These are phyloP conservation scores for Coniosporium tulheliwenetii DNA, from an alignment of 2,329 filamentous ascomycete species.

Conservation along the genomic window DNA sequence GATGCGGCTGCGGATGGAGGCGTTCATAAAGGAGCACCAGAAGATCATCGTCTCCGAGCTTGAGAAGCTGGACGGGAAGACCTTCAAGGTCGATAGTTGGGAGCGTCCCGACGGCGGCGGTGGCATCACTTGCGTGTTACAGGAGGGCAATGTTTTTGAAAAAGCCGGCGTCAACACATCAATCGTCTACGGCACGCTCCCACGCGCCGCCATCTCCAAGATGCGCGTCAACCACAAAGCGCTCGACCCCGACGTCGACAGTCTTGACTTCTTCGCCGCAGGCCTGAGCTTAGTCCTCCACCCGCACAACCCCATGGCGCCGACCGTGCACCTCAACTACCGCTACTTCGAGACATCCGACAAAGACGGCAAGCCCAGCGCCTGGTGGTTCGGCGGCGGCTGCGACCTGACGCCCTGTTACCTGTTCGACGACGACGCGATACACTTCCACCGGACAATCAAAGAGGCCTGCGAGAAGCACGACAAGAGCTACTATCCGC, in stretches of 20 bases:
- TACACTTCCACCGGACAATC: slow-evolving; percentile 89
- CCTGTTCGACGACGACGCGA: slow-evolving; percentile 90
- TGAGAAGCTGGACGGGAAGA: slow-evolving; percentile 64
- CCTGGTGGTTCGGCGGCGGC: slow-evolving; percentile 98
- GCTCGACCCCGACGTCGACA: slow-evolving; percentile 62
- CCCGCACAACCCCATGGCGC: slow-evolving; percentile 89
- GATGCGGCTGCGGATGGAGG: slow-evolving; percentile 96
- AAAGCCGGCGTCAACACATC: slow-evolving; percentile 94
- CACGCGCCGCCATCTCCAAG: slow-evolving; percentile 72
- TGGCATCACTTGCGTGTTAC: slow-evolving; percentile 84
- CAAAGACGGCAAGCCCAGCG: slow-evolving; percentile 61
- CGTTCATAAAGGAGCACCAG: slow-evolving; percentile 87
- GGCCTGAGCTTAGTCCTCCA: slow-evolving; percentile 88
- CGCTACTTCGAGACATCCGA: slow-evolving; percentile 95
- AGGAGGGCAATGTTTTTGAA: slow-evolving; percentile 94
- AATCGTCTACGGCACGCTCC: slow-evolving; percentile 83
- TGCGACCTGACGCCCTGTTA: slow-evolving; percentile 88
- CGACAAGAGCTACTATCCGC: slow-evolving; percentile 78
- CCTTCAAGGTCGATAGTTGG: slow-evolving; percentile 76
- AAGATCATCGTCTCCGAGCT: slow-evolving; percentile 72
- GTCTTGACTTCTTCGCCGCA: slow-evolving; percentile 86
- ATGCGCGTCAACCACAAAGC: slow-evolving; percentile 95
- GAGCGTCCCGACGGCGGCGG: slow-evolving; percentile 75
- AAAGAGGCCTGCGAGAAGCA: slow-evolving; percentile 90
- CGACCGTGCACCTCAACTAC: slow-evolving; percentile 96